These are phyloP conservation scores for Oryza australiensis DNA, from an alignment of 176 grass and related monocot species.

Conservation along the genomic window DNA sequence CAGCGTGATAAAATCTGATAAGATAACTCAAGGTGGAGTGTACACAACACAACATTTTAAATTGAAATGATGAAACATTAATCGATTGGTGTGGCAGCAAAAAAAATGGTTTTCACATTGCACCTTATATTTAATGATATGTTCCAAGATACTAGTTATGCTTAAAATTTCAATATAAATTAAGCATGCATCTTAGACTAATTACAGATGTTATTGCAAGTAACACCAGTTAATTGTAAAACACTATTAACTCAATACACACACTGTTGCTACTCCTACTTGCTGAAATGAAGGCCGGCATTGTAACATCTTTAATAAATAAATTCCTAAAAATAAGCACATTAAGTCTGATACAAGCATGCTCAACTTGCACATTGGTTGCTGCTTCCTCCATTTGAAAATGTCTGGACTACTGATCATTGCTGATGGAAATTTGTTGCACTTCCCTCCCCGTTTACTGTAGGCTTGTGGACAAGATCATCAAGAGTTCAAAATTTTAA, in stretches of 20 bases:
- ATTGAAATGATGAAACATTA: neutral
- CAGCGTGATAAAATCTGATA: neutral
- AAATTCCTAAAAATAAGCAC: neutral
- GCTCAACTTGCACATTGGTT: neutral
- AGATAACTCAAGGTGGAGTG: no score
- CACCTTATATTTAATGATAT: conserved; percentile 23
- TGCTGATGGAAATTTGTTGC: neutral
- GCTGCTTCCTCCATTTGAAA: neutral
- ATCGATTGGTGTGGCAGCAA: neutral
- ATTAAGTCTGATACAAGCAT: neutral
- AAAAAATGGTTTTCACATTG: neutral
- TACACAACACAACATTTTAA: neutral
- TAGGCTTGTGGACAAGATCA: neutral
- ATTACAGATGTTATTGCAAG: neutral
- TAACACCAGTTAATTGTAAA: neutral
- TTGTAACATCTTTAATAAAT: neutral
- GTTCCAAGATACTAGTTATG: neutral
- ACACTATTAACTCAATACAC: neutral
- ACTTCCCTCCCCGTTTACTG: neutral
- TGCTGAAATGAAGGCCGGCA: neutral
- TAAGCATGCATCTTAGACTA: neutral
- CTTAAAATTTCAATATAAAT: neutral
- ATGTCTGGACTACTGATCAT: neutral
- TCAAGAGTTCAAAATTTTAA: neutral
- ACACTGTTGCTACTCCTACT: neutral